Evolutionary conservation across 179 eudicot species (phyloP).

Genomic region (Heliamphora pulchella): DNA sequence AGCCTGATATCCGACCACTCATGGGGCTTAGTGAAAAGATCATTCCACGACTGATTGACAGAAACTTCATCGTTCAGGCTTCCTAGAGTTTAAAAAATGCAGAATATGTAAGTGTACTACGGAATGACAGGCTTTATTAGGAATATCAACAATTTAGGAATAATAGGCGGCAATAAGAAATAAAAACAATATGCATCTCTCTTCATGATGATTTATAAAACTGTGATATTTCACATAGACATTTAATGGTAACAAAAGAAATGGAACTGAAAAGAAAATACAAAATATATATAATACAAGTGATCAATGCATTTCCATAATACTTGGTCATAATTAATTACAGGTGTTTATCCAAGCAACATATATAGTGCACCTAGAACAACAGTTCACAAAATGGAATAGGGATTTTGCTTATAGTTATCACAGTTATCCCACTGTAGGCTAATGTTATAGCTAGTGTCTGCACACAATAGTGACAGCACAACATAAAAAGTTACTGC

Average conservation of each 20-base stretch:
- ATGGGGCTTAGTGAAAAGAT: conserved; percentile 13
- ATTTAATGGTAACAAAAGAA: background rate
- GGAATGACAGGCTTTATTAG: background rate
- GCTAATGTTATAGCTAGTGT: background rate
- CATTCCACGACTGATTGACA: conserved; percentile 11
- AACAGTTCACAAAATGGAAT: background rate
- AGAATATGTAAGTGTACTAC: background rate
- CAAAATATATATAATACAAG: background rate
- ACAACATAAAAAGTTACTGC: background rate
- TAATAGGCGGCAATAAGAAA: background rate
- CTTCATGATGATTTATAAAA: background rate
- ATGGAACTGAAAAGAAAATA: background rate
- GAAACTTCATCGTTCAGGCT: background rate
- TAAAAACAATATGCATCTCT: background rate
- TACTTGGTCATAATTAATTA: background rate
- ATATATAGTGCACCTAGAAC: background rate
- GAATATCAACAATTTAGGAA: background rate
- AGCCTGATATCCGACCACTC: conserved; percentile 14
- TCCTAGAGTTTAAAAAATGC: background rate
- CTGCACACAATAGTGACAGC: background rate
- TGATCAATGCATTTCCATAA: too few relatives aligned
- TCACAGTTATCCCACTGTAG: background rate
- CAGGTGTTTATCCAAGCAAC: background rate
- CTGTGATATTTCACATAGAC: background rate
- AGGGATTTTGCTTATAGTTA: background rate